Evolutionary conservation across 192 early-diverging fungal species (phyloP), one percentile per base, ranked within the genome.

Genomic region (Mortierella alpina): DNA sequence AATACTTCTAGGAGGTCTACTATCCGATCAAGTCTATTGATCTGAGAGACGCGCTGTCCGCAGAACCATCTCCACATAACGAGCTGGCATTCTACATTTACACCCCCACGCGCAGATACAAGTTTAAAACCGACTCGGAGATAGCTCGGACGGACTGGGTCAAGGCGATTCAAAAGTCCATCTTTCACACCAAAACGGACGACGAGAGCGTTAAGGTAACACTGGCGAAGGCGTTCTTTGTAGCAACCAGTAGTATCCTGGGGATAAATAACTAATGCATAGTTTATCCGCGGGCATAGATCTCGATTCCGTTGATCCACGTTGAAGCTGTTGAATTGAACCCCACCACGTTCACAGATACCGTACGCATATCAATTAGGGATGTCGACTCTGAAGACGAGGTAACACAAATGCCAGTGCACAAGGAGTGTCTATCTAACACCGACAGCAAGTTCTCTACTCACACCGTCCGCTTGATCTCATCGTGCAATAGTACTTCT

Each of bases 381-480:
- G 89, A 82, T 51, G 88, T 88, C 22, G 88, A 87, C 61, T 66
- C 82, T n/a, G 79, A 84, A 50, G 88, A 90, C 52, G 89, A 92
- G 73, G 88, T 90, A 78, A 64, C 7, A 7, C 11, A 31, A 31
- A 31, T 31, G 31, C 31, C 31, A 31, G 31, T 31, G 31, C 1
- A 31, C 31, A 31, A 31, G 31, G 31, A 31, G 31, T 31, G 31
- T 31, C 31, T 31, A 31, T 31, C 1, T 31, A 31, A 31, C 31
- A 31, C 31, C 31, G 31, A 3, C 31, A 31, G 31, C 31, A 31
- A 59, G 23, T 39, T 39, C n/a, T 56, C 54, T 56, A 31, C 31
- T 31, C 31, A 31, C n/a, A 17, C 23, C 20, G 22, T 13, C 12
- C 11, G 17, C n/a, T 11, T 17, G 17, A 6, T 63, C 44, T 45